These are phyloP conservation scores for Talaromyces sp. DNA, from an alignment of 2,329 filamentous ascomycete species.

Conservation along the genomic window DNA sequence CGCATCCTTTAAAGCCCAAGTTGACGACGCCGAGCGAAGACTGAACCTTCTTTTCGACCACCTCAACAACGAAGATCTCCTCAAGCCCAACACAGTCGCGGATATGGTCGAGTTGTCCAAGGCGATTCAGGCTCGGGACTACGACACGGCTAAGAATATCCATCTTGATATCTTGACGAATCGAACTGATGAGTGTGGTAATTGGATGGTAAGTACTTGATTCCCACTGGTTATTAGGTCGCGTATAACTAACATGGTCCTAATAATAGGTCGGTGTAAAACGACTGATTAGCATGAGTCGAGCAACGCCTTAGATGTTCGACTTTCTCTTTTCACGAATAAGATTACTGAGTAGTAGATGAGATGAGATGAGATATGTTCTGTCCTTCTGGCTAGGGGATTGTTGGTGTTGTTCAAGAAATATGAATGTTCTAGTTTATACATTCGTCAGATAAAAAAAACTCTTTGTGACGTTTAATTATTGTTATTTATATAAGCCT, in stretches of 20 bases:
- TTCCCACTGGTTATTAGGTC: background rate
- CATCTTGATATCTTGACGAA: constrained; percentile 72
- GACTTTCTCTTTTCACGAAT: background rate
- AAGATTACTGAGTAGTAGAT: background rate
- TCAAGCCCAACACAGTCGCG: constrained; percentile 65
- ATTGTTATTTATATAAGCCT: background rate
- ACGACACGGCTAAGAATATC: constrained; percentile 60
- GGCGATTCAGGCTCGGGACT: constrained; percentile 64
- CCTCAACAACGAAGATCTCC: constrained; percentile 87
- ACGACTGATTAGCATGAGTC: constrained; percentile 72
- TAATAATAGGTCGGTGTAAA: constrained; percentile 64
- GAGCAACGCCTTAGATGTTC: constrained; percentile 56
- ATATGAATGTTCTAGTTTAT: background rate
- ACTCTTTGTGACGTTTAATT: constrained; percentile 3
- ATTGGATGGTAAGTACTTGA: constrained; percentile 69
- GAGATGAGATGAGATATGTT: constrained; percentile 3
- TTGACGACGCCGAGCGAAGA: constrained; percentile 90
- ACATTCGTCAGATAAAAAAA: background rate
- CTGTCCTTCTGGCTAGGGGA: background rate
- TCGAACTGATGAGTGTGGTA: constrained; percentile 73
- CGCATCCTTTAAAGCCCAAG: constrained; percentile 77
- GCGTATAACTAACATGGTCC: background rate
- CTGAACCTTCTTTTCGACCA: constrained; percentile 93
- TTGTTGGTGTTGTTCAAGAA: constrained; percentile 1
- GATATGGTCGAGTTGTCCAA: constrained; percentile 51